Evolutionary conservation across 306 rosid genomes (phyloP).

Genomic region (Fragaria nilgerrensis): DNA sequence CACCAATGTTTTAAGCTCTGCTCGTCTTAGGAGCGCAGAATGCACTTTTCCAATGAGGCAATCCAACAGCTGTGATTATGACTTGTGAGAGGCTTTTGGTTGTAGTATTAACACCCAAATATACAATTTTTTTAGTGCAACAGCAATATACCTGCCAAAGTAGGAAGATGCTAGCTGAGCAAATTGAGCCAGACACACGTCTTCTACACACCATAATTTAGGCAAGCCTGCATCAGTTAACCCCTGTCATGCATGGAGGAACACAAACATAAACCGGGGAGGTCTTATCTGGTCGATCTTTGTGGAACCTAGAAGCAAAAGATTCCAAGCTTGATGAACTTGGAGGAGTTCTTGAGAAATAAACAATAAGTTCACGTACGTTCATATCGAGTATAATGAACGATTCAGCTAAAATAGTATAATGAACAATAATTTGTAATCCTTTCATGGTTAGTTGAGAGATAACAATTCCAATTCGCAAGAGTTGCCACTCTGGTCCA

Average conservation of each 20-base stretch:
- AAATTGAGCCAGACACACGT: background rate
- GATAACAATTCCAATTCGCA: background rate
- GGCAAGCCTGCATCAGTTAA: constrained; percentile 9
- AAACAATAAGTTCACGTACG: background rate
- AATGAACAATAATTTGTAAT: background rate
- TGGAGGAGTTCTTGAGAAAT: background rate
- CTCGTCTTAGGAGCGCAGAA: constrained; percentile 62
- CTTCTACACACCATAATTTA: background rate
- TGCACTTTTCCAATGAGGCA: constrained; percentile 64
- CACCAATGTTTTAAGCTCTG: constrained; percentile 74
- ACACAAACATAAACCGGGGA: constrained; percentile 10
- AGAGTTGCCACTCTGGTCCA: too few species aligned
- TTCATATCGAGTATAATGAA: background rate
- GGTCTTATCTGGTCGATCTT: constrained; percentile 16
- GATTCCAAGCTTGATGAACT: background rate
- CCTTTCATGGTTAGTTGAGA: background rate
- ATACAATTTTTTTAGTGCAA: background rate
- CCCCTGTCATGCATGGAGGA: constrained; percentile 7
- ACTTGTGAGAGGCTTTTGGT: constrained; percentile 9
- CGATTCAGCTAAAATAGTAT: background rate
- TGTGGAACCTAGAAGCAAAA: background rate
- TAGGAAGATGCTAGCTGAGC: background rate
- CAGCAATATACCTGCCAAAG: background rate
- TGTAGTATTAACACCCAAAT: background rate
- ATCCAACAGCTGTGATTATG: constrained; percentile 53